Conservation (phyloP, 108 stramenopile genomes). For the Tribonema minus region DNA sequence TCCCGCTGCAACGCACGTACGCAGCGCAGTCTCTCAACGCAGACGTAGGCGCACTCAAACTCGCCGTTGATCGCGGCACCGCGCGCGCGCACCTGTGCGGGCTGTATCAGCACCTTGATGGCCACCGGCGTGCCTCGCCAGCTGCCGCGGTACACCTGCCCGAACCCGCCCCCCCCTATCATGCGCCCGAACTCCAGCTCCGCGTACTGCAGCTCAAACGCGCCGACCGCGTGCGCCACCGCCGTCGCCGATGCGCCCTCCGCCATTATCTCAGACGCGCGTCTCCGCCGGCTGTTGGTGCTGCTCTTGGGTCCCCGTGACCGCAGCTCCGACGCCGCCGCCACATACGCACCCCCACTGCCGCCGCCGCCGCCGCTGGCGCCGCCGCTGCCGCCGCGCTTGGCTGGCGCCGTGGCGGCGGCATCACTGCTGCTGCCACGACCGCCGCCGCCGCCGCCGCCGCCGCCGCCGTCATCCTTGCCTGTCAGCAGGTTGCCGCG, state of each 20-base stretch:
- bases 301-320: background rate
- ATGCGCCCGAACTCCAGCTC: background rate
- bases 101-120: conserved; percentile 23
- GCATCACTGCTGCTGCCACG: background rate
- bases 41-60: too few species aligned
- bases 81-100: conserved; percentile 6
- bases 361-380: background rate
- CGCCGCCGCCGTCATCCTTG: background rate
- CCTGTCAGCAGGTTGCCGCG: conserved; percentile 4
- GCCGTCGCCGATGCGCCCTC: background rate
- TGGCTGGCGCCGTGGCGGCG: background rate
- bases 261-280: background rate
- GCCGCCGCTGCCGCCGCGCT: background rate
- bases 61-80: too few species aligned
- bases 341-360: background rate
- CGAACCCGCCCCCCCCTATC: conserved; percentile 27
- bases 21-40: too few species aligned
- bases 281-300: background rate
- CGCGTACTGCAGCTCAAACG: background rate
- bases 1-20: too few species aligned
- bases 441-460: background rate
- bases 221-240: background rate
- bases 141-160: conserved; percentile 36
- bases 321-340: background rate
- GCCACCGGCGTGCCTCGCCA: conserved; percentile 45